Percentiles rank a stretch among this genome's conserved stretches.
phyloP scores from a whole-genome alignment of 192 early-diverging fungal genomes.

The Backusella psychrophila region DNA sequence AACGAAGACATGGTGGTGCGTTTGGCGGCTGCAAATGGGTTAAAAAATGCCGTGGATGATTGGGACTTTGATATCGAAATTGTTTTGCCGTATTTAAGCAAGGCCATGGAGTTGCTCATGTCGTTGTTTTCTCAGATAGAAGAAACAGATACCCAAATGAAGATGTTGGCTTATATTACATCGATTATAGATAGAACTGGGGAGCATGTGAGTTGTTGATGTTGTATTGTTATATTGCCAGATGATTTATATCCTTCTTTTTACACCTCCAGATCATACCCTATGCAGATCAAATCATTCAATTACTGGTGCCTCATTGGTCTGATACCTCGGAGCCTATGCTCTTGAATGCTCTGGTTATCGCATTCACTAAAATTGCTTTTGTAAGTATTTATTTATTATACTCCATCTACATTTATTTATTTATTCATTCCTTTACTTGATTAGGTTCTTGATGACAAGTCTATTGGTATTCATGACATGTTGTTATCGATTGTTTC shows the following conservation, averaged over 20 bases:
- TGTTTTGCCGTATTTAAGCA: slow-evolving; percentile 69
- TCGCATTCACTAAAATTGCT: slow-evolving; percentile 75
- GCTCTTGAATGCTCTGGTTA: slow-evolving; percentile 78
- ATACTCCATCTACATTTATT: not conserved
- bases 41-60: slow-evolving; percentile 74
- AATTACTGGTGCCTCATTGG: slow-evolving; percentile 82
- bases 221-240: not conserved
- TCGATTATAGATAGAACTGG: slow-evolving; percentile 79
- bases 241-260: not conserved
- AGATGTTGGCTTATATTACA: slow-evolving; percentile 70
- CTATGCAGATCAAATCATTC: slow-evolving; percentile 68
- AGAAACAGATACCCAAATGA: slow-evolving; percentile 75
- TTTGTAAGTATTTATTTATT: slow-evolving; percentile 37
- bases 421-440: not conserved
- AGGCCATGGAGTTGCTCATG: slow-evolving; percentile 54
- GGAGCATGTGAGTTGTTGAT: slow-evolving; percentile 37
- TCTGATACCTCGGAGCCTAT: slow-evolving; percentile 71
- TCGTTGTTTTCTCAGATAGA: slow-evolving; percentile 61
- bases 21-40: slow-evolving; percentile 66
- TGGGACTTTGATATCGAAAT: slow-evolving; percentile 79
- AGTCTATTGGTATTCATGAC: slow-evolving; percentile 69
- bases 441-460: slow-evolving; percentile 32
- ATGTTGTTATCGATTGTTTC: slow-evolving; percentile 76
- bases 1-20: slow-evolving; percentile 82
- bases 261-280: slow-evolving; percentile 62